Percentiles rank a stretch among this genome's conserved stretches.
These are phyloP conservation scores for Podila horticola DNA, from an alignment of 192 early-diverging fungal species.

Conservation along the genomic window DNA sequence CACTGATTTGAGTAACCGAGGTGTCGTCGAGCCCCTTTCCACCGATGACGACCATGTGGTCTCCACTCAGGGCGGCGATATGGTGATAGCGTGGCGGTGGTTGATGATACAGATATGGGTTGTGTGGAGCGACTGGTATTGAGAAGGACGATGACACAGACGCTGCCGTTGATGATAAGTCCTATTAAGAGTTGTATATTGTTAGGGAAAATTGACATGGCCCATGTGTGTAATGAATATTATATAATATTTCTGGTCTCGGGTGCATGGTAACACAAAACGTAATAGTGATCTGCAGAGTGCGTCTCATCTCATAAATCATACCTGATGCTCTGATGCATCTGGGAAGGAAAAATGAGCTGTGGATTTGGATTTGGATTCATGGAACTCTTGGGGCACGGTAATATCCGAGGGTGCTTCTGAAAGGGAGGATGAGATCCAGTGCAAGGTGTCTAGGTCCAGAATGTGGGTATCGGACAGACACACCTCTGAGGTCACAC, in stretches of 20 bases:
- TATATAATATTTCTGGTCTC: too few relatives aligned
- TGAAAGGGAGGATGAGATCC: constrained; percentile 48
- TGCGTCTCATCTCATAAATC: neutral
- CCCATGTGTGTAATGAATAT: neutral
- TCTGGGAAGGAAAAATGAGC: neutral
- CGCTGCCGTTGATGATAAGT: neutral
- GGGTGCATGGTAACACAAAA: too few relatives aligned
- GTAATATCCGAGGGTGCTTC: neutral
- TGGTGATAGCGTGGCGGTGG: constrained; percentile 75
- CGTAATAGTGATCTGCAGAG: too few relatives aligned
- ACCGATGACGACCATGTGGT: constrained; percentile 70
- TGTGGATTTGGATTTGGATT: neutral
- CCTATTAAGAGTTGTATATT: neutral
- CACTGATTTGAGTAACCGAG: constrained; percentile 72
- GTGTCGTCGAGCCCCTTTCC: constrained; percentile 71
- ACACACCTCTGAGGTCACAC: constrained; percentile 52
- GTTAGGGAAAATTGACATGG: neutral
- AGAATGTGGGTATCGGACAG: constrained; percentile 66
- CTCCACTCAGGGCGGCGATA: constrained; percentile 64
- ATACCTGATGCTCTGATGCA: neutral
- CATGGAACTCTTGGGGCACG: neutral
- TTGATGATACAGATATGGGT: constrained; percentile 27
- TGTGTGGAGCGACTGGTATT: neutral
- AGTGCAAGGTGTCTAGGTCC: constrained; percentile 52
- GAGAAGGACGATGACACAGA: neutral